phyloP scores from a whole-genome alignment of 306 rosid species.

The Rosa rugosa region DNA sequence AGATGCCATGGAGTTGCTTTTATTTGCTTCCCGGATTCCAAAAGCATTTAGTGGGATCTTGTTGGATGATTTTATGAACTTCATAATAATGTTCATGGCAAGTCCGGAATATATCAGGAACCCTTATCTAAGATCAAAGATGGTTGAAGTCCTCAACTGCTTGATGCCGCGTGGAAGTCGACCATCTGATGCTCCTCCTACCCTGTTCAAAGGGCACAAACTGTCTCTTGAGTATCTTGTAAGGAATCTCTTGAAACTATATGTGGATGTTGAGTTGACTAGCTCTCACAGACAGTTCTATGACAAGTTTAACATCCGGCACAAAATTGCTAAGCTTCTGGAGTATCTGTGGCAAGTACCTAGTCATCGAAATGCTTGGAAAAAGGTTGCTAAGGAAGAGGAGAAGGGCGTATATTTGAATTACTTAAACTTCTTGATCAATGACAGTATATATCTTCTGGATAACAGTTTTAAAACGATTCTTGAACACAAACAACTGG shows the following conservation, averaged over 20 bases:
- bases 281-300: slow-evolving; percentile 97
- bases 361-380: slow-evolving; percentile 93
- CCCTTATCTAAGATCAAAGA: slow-evolving; percentile 92
- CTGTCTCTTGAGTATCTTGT: slow-evolving; percentile 87
- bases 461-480: slow-evolving; percentile 92
- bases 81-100: slow-evolving; percentile 94
- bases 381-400: slow-evolving; percentile 96
- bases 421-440: slow-evolving; percentile 85
- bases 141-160: slow-evolving; percentile 93
- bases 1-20: slow-evolving; percentile 94
- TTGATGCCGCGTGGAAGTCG: slow-evolving; percentile 90
- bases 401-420: slow-evolving; percentile 93
- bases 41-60: slow-evolving; percentile 81
- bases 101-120: slow-evolving; percentile 80
- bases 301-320: slow-evolving; percentile 94
- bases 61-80: slow-evolving; percentile 95
- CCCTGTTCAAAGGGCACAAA: slow-evolving; percentile 86
- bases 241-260: slow-evolving; percentile 88
- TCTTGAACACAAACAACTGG: slow-evolving; percentile 87
- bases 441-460: slow-evolving; percentile 92
- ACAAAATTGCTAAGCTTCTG: slow-evolving; percentile 87
- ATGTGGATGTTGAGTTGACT: slow-evolving; percentile 94
- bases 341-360: slow-evolving; percentile 97
- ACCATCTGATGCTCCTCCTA: slow-evolving; percentile 53
- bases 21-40: slow-evolving; percentile 89